phyloP scores from a whole-genome alignment of 441 rosid genomes.

The Gossypium davidsonii region DNA sequence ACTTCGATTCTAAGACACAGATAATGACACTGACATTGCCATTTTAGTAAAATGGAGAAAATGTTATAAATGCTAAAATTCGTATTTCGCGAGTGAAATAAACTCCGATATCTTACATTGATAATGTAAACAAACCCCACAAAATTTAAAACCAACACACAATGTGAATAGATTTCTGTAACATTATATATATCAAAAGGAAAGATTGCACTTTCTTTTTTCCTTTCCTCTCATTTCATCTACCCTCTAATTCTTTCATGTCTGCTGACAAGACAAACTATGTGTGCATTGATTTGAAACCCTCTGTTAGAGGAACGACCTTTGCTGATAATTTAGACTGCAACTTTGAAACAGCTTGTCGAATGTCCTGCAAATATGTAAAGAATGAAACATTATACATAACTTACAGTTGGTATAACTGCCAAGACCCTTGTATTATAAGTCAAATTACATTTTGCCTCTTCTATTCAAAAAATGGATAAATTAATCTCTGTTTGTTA shows the following conservation, averaged over 20 bases:
- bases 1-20: too few relatives aligned
- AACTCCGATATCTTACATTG: not conserved
- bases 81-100: too few relatives aligned
- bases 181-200: constrained; percentile 9
- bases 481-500: too few relatives aligned
- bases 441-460: too few relatives aligned
- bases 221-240: not conserved
- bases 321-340: constrained; percentile 75
- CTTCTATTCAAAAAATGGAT: too few relatives aligned
- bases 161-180: not conserved
- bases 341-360: constrained; percentile 61
- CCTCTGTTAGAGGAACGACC: constrained; percentile 81
- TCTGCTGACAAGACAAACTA: constrained; percentile 13
- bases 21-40: too few relatives aligned
- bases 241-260: not conserved
- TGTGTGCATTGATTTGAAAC: constrained; percentile 65
- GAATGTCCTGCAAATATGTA: constrained; percentile 58
- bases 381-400: not conserved
- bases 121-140: not conserved
- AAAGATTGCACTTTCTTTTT: constrained; percentile 4
- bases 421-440: too few relatives aligned
- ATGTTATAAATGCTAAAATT: too few relatives aligned
- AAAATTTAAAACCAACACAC: not conserved
- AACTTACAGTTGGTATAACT: not conserved
- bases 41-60: too few relatives aligned